These are phyloP conservation scores for Arabidopsis suecica DNA, from an alignment of 345 rosid genomes.

Conservation along the genomic window DNA sequence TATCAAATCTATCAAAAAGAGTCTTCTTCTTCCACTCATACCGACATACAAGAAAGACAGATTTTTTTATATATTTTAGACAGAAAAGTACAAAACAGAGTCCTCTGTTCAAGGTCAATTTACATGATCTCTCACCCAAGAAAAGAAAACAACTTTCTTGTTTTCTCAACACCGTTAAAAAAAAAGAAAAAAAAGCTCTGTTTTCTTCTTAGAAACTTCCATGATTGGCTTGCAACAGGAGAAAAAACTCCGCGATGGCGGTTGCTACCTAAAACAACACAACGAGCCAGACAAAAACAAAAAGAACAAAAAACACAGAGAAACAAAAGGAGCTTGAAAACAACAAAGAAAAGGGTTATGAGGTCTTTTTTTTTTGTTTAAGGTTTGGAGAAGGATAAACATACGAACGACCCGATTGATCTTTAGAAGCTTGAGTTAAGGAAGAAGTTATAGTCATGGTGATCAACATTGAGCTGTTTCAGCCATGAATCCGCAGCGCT, in stretches of 20 bases:
- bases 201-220: constrained; percentile 37
- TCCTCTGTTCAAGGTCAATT: constrained; percentile 30
- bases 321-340: not conserved
- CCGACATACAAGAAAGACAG: constrained; percentile 36
- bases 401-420: not conserved
- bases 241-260: constrained; percentile 28
- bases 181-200: not conserved
- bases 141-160: constrained; percentile 3
- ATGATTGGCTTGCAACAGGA: constrained; percentile 36
- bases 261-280: constrained; percentile 43
- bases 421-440: constrained; percentile 38
- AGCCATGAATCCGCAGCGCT: constrained; percentile 80
- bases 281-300: constrained; percentile 25
- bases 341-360: constrained; percentile 28
- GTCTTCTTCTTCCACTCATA: not conserved
- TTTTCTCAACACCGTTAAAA: constrained; percentile 24
- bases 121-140: constrained; percentile 39
- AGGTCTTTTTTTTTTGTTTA: not conserved
- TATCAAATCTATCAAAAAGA: constrained; percentile 17
- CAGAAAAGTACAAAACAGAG: constrained; percentile 31
- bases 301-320: not conserved
- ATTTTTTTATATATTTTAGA: not conserved
- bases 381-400: constrained; percentile 1
- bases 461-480: constrained; percentile 74
- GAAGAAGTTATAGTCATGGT: constrained; percentile 75